Evolutionary conservation across 805 yeast genomes (phyloP).

Genomic region (Myxozyma geophila): DNA sequence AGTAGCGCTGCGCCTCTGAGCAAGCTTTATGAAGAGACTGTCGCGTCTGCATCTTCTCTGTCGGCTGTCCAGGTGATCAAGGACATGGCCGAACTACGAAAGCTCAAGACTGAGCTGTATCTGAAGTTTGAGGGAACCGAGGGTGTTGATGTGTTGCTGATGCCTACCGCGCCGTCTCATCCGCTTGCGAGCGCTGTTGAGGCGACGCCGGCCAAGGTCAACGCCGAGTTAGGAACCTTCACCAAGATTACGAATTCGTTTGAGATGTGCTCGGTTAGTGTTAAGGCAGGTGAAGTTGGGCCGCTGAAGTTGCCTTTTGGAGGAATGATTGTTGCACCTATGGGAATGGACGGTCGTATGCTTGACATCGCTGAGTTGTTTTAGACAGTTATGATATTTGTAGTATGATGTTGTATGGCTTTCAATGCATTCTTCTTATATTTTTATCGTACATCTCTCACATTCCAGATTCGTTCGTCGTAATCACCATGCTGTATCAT

Average conservation of each 20-base stretch:
- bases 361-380: constrained; percentile 30
- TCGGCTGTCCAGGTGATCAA: constrained; percentile 18
- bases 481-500: neutral
- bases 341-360: constrained; percentile 36
- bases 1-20: constrained; percentile 4
- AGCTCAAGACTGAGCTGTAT: constrained; percentile 26
- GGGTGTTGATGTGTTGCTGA: constrained; percentile 31
- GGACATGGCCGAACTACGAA: constrained; percentile 25
- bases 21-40: constrained; percentile 9
- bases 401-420: neutral
- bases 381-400: neutral
- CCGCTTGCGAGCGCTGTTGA: constrained; percentile 8
- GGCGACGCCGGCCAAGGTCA: constrained; percentile 21
- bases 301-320: constrained; percentile 22
- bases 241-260: constrained; percentile 26
- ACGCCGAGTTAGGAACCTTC: constrained; percentile 21
- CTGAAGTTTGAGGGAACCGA: constrained; percentile 27
- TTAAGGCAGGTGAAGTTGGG: constrained; percentile 14
- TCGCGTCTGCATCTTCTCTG: constrained; percentile 11
- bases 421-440: neutral
- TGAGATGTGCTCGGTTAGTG: constrained; percentile 27
- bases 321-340: constrained; percentile 31
- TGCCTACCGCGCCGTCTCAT: constrained; percentile 31
- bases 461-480: neutral
- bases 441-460: neutral